Conservation (phyloP, 768 basidiomycete species). For the Mrakia hoshinonis region DNA sequence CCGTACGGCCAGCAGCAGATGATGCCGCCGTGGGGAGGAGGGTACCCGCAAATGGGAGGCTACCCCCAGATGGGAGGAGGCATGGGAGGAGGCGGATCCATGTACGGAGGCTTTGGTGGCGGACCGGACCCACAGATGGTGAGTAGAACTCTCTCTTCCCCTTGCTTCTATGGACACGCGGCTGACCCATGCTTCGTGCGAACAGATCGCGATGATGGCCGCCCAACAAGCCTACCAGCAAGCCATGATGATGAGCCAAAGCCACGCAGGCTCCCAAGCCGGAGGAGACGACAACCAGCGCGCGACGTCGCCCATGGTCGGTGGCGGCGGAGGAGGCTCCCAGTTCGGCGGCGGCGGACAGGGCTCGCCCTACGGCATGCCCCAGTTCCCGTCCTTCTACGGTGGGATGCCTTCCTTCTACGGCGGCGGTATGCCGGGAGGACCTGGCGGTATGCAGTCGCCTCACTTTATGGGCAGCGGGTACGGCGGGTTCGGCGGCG, state of each 20-base stretch:
- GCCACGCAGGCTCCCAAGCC: conserved; percentile 35
- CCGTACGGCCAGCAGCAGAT: conserved; percentile 45
- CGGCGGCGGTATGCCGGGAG: neutral
- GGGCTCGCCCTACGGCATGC: neutral
- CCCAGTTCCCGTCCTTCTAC: neutral
- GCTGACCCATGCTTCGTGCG: neutral
- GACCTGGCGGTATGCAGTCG: neutral
- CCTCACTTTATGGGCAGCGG: neutral
- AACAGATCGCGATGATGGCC: conserved; percentile 41
- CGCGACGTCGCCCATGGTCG: neutral
- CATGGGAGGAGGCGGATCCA: conserved; percentile 1
- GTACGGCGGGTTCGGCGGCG: neutral
- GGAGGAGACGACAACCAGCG: conserved; percentile 26
- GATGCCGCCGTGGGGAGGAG: conserved; percentile 24
- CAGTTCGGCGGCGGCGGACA: neutral
- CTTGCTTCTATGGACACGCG: neutral
- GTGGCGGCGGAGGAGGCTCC: neutral
- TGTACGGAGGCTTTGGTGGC: conserved; percentile 21
- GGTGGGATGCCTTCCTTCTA: neutral
- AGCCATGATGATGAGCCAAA: conserved; percentile 38
- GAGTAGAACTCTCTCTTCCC: neutral
- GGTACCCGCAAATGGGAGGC: conserved; percentile 24
- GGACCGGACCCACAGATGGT: conserved; percentile 29
- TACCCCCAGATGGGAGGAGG: conserved; percentile 21
- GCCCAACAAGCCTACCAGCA: conserved; percentile 43